These are phyloP conservation scores for Lyophyllum semitale DNA, from an alignment of 768 basidiomycete species.

Conservation along the genomic window DNA sequence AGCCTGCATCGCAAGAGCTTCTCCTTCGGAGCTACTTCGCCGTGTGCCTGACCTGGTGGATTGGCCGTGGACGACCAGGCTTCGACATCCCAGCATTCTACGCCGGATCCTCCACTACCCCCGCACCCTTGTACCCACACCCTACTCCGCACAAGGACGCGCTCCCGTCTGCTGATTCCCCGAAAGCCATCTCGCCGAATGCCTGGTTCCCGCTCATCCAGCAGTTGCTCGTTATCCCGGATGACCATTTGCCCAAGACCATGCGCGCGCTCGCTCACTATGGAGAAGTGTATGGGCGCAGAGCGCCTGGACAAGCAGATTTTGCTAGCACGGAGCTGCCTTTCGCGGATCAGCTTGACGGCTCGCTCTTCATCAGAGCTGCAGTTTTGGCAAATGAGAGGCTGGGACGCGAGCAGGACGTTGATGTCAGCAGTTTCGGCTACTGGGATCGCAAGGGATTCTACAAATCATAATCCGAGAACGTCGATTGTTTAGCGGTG, in stretches of 20 bases:
- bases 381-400: slow-evolving; percentile 1
- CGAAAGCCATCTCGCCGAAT: slow-evolving; percentile 44
- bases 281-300: slow-evolving; percentile 24
- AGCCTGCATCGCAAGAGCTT: slow-evolving; percentile 44
- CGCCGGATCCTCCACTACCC: slow-evolving; percentile 23
- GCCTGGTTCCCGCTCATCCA: slow-evolving; percentile 62
- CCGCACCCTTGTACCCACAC: slow-evolving; percentile 15
- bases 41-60: slow-evolving; percentile 52
- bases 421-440: neutral
- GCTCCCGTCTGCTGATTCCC: slow-evolving; percentile 30
- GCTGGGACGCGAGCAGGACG: neutral
- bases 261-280: slow-evolving; percentile 40
- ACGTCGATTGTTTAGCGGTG: too few species aligned
- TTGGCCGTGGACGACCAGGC: slow-evolving; percentile 55
- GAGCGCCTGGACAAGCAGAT: slow-evolving; percentile 26
- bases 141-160: slow-evolving; percentile 26
- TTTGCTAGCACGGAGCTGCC: slow-evolving; percentile 34
- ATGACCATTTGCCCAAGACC: slow-evolving; percentile 48
- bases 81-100: slow-evolving; percentile 56
- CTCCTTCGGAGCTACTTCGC: slow-evolving; percentile 64
- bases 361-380: slow-evolving; percentile 46
- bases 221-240: slow-evolving; percentile 54
- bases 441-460: slow-evolving; percentile 10
- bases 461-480: neutral
- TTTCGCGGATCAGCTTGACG: slow-evolving; percentile 52